Conservation (phyloP, 768 basidiomycete genomes). For the Leccinum barrowsii region DNA sequence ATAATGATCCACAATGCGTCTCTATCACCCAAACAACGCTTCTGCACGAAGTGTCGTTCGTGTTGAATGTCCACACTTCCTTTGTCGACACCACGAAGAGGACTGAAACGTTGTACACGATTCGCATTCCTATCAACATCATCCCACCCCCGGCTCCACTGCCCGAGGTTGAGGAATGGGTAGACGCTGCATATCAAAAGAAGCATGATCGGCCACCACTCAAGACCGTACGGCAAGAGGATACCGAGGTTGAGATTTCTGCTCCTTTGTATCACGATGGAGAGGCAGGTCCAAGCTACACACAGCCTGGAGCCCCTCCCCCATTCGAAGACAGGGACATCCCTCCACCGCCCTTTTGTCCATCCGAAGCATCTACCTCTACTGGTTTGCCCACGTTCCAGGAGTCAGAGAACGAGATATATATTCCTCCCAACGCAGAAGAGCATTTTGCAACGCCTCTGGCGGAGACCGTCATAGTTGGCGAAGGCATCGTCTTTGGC, state of each 20-base stretch:
- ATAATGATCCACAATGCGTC: conserved; percentile 63
- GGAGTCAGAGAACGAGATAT: conserved; percentile 76
- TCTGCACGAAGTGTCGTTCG: conserved; percentile 79
- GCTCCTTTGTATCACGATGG: conserved; percentile 67
- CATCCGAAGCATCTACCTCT: conserved; percentile 57
- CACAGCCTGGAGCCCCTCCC: conserved; percentile 65
- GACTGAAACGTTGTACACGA: conserved; percentile 62
- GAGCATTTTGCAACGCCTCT: conserved; percentile 37
- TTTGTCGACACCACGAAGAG: conserved; percentile 71
- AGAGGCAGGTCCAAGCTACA: conserved; percentile 73
- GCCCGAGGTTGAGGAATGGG: conserved; percentile 67
- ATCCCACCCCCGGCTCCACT: conserved; percentile 76
- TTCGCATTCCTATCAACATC: conserved; percentile 67
- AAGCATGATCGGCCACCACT: conserved; percentile 82
- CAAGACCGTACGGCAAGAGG: conserved; percentile 67
- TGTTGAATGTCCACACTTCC: conserved; percentile 66
- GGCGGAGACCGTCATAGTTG: conserved; percentile 42
- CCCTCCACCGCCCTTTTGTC: conserved; percentile 63
- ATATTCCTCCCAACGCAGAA: conserved; percentile 45
- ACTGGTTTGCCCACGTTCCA: conserved; percentile 66
- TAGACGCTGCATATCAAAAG: conserved; percentile 79
- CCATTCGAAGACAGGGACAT: conserved; percentile 84
- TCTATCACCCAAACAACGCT: conserved; percentile 80
- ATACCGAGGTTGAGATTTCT: conserved; percentile 53
- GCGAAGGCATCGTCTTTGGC: conserved; percentile 78